Conservation (phyloP, 2,329 filamentous ascomycete species). For the Botryosphaeria agaves region DNA sequence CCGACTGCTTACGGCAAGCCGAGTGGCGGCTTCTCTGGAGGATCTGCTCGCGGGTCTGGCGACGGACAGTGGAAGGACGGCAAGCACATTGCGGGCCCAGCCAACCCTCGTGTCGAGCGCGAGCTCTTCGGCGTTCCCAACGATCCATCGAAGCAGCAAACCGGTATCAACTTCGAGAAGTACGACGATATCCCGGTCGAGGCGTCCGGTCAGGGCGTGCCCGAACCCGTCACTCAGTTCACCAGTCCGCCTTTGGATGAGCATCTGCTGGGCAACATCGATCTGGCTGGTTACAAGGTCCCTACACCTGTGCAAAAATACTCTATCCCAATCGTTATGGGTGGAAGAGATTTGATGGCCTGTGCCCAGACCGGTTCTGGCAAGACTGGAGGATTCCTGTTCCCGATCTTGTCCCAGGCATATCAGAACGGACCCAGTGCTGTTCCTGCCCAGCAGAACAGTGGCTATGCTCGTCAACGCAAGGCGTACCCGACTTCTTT, state of each 20-base stretch:
- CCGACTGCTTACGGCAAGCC: conserved; percentile 44
- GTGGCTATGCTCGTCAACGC: conserved; percentile 78
- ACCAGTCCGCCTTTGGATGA: conserved; percentile 90
- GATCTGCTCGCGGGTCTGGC: conserved; percentile 61
- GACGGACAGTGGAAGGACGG: conserved; percentile 95
- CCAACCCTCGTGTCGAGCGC: conserved; percentile 79
- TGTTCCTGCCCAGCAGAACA: conserved; percentile 43
- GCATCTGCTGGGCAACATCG: conserved; percentile 84
- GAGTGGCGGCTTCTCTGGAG: conserved; percentile 34
- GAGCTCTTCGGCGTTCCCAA: conserved; percentile 86
- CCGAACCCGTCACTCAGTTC: conserved; percentile 80
- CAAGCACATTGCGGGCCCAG: conserved; percentile 82
- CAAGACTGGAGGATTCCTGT: conserved; percentile 99
- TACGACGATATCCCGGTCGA: conserved; percentile 99
- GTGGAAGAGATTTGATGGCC: conserved; percentile 94
- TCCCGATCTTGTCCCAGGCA: conserved; percentile 96
- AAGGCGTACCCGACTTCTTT: conserved; percentile 95
- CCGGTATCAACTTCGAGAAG: conserved; percentile 99
- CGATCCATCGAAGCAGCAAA: conserved; percentile 88
- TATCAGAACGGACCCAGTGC: conserved; percentile 75
- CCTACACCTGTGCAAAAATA: conserved; percentile 98
- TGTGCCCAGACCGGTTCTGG: conserved; percentile 99
- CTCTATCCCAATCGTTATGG: conserved; percentile 97
- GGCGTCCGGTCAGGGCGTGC: conserved; percentile 83
- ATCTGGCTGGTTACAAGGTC: conserved; percentile 82